Percentiles rank a stretch among this genome's conserved stretches.
Conservation (phyloP, 2,329 filamentous ascomycete genomes). For the Penicillium frequentans region DNA sequence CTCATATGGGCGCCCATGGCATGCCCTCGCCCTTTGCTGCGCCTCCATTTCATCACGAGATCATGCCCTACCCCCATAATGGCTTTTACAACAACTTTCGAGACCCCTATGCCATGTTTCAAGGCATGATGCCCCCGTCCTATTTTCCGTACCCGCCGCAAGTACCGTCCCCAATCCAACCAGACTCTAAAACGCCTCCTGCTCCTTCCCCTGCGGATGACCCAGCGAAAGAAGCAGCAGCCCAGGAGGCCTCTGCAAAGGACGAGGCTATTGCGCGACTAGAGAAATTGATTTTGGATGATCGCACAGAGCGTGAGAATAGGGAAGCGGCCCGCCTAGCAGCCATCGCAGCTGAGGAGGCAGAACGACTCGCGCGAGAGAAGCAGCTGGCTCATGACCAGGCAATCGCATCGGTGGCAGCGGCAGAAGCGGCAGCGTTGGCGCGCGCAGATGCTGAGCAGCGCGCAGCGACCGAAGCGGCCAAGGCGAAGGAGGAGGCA, state of each 20-base stretch:
- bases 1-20: slow-evolving; percentile 7
- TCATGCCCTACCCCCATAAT: slow-evolving; percentile 38
- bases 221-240: not conserved
- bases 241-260: slow-evolving; percentile 26
- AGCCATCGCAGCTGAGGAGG: slow-evolving; percentile 55
- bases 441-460: slow-evolving; percentile 51
- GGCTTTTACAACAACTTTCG: slow-evolving; percentile 36
- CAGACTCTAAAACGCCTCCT: slow-evolving; percentile 28
- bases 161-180: slow-evolving; percentile 33
- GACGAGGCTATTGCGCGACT: slow-evolving; percentile 62
- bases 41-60: slow-evolving; percentile 36
- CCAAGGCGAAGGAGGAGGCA: slow-evolving; percentile 48
- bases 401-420: slow-evolving; percentile 44
- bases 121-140: slow-evolving; percentile 35
- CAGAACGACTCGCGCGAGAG: slow-evolving; percentile 30
- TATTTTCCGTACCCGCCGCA: slow-evolving; percentile 41
- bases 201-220: slow-evolving; percentile 9
- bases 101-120: slow-evolving; percentile 34
- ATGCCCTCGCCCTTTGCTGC: slow-evolving; percentile 29
- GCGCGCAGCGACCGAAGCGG: slow-evolving; percentile 49
- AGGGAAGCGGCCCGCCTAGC: slow-evolving; percentile 42
- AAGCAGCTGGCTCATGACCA: slow-evolving; percentile 43
- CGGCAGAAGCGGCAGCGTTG: slow-evolving; percentile 45
- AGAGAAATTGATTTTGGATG: slow-evolving; percentile 56
- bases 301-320: slow-evolving; percentile 43